Conservation (phyloP, 2,329 filamentous ascomycete species). For the Aspergillus ibericus region DNA sequence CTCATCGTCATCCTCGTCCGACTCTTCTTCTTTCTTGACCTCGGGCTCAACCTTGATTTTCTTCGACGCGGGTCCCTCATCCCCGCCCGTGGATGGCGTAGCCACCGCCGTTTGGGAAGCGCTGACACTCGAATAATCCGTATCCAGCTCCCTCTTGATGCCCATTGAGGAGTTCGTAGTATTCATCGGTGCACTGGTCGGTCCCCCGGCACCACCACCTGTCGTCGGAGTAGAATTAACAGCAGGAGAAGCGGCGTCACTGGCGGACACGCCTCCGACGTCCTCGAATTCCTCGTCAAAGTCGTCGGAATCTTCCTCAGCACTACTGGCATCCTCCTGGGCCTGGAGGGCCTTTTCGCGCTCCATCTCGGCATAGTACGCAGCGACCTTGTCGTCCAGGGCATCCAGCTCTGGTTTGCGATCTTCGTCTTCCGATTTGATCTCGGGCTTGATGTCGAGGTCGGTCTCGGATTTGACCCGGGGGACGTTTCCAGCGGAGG, state of each 20-base stretch:
- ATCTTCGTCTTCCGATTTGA: slow-evolving; percentile 45
- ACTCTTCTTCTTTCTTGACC: slow-evolving; percentile 41
- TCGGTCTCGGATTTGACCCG: slow-evolving; percentile 34
- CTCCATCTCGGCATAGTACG: slow-evolving; percentile 49
- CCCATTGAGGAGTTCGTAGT: slow-evolving; percentile 22
- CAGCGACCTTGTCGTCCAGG: slow-evolving; percentile 48
- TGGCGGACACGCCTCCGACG: slow-evolving; percentile 40
- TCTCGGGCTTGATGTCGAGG: slow-evolving; percentile 37
- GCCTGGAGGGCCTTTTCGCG: slow-evolving; percentile 44
- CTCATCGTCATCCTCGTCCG: slow-evolving; percentile 47
- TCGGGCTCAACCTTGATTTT: slow-evolving; percentile 43
- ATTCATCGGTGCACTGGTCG: slow-evolving; percentile 27
- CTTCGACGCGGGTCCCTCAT: slow-evolving; percentile 44
- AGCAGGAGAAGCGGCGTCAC: slow-evolving; percentile 38
- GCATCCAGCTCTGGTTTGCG: slow-evolving; percentile 43
- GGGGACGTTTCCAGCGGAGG: slow-evolving; percentile 23
- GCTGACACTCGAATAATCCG: slow-evolving; percentile 38
- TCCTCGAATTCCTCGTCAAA: slow-evolving; percentile 48
- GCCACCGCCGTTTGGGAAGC: slow-evolving; percentile 38
- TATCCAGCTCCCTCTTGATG: slow-evolving; percentile 42
- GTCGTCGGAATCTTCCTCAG: slow-evolving; percentile 42
- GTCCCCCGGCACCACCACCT: slow-evolving; percentile 22
- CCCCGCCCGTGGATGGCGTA: slow-evolving; percentile 39
- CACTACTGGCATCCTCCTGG: slow-evolving; percentile 43
- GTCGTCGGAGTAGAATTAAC: slow-evolving; percentile 14